Evolutionary conservation across 1,284 basidiomycete genomes (phyloP).

Genomic region (Rhodotorula sp.): DNA sequence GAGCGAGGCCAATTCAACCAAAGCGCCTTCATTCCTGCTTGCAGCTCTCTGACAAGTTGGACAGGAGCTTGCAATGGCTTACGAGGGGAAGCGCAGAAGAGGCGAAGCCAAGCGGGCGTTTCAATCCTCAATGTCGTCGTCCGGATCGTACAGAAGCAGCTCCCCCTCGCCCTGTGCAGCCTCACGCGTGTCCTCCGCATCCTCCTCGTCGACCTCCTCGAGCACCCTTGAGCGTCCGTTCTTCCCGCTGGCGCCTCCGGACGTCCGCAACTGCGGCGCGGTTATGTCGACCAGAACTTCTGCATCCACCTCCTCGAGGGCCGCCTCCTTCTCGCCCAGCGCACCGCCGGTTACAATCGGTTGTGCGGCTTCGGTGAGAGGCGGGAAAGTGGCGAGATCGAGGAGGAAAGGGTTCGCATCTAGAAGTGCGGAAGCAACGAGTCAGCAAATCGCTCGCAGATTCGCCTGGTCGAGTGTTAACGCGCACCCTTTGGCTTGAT

Average conservation of each 20-base stretch:
- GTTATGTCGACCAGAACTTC: conserved; percentile 15
- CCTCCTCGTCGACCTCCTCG: conserved; percentile 12
- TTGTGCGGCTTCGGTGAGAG: conserved; percentile 3
- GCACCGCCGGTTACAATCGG: conserved; percentile 23
- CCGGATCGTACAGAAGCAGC: conserved; percentile 4
- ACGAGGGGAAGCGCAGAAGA: neutral
- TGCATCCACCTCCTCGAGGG: conserved; percentile 37
- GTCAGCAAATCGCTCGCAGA: conserved; percentile 2
- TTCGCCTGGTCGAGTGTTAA: neutral
- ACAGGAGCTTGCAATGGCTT: neutral
- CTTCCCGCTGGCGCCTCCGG: neutral
- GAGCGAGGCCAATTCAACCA: neutral
- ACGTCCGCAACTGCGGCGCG: neutral
- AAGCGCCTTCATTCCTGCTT: neutral
- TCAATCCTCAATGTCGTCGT: conserved; percentile 22
- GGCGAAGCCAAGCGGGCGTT: neutral
- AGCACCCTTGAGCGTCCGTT: neutral
- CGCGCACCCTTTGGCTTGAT: conserved; percentile 42
- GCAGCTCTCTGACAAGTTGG: too few relatives aligned
- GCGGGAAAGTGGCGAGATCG: conserved; percentile 40
- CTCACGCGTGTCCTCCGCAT: neutral
- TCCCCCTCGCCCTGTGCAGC: neutral
- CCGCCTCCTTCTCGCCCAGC: conserved; percentile 46
- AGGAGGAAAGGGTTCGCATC: conserved; percentile 30
- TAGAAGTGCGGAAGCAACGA: neutral